phyloP scores from a whole-genome alignment of 108 stramenopile species.

The Nannochloropsis salina region DNA sequence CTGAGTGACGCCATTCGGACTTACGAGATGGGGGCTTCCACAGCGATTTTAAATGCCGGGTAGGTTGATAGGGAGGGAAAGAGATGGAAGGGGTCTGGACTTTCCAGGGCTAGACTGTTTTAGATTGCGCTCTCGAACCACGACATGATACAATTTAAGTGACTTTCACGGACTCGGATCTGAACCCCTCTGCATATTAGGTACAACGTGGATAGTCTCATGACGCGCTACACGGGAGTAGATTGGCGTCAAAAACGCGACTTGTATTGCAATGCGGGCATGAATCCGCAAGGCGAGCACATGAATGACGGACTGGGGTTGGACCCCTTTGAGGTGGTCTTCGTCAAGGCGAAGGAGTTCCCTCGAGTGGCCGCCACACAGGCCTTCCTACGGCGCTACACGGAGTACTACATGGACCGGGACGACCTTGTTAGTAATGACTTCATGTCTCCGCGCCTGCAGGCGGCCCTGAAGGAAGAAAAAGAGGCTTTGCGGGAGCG shows the following conservation, averaged over 20 bases:
- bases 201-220: background rate
- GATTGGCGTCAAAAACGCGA: constrained; percentile 9
- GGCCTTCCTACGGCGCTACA: background rate
- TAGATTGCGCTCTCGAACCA: too few relatives aligned
- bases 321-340: constrained; percentile 6
- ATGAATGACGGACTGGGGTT: background rate
- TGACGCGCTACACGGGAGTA: background rate
- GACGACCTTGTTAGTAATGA: background rate
- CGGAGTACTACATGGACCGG: background rate
- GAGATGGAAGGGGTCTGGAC: too few relatives aligned
- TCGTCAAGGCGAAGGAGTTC: constrained; percentile 7
- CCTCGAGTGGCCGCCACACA: background rate
- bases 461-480: background rate
- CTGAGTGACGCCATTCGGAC: background rate
- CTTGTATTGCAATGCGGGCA: background rate
- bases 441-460: background rate
- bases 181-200: background rate
- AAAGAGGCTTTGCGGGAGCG: background rate
- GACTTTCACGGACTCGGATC: too few relatives aligned
- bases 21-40: background rate
- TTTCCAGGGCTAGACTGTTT: too few relatives aligned
- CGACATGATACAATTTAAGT: too few relatives aligned
- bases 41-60: background rate
- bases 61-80: background rate
- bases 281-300: background rate